Conservation (phyloP, 1,139 yeast species). For the Nadsonia starkeyi-henricii region DNA sequence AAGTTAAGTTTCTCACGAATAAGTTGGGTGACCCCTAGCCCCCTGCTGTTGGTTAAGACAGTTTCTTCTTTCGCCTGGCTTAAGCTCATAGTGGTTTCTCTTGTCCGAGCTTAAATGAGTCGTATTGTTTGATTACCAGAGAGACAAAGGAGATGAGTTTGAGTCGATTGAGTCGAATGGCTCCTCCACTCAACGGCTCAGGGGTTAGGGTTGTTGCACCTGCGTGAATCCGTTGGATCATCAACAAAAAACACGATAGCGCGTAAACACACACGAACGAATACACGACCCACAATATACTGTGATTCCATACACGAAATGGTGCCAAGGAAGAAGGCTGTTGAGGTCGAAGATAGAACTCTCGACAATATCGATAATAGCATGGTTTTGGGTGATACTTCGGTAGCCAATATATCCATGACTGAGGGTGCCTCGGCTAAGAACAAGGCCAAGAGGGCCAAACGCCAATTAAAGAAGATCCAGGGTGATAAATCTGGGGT, state of each 20-base stretch:
- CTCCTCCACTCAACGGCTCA: neutral
- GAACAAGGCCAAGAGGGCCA: too few species aligned
- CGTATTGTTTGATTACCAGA: too few species aligned
- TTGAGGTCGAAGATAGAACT: neutral
- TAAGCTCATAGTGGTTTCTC: neutral
- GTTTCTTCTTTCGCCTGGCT: neutral
- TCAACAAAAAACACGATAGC: too few species aligned
- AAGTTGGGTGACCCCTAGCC: slow-evolving; percentile 38
- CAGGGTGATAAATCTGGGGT: too few species aligned
- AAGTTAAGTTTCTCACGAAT: slow-evolving; percentile 65
- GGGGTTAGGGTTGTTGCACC: neutral
- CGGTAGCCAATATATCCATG: neutral
- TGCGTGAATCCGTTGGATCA: neutral
- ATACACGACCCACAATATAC: too few species aligned
- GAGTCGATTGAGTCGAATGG: neutral
- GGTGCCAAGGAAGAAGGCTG: neutral
- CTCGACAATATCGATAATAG: neutral
- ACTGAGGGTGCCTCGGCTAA: neutral
- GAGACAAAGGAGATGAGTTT: neutral
- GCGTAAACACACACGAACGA: too few species aligned
- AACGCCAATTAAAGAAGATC: too few species aligned
- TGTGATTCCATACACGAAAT: neutral
- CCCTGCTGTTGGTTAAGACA: neutral
- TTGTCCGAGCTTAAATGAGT: too few species aligned
- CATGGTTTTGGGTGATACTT: neutral